Evolutionary conservation across 768 basidiomycete species (phyloP).

Genomic region (Boletales sp.): DNA sequence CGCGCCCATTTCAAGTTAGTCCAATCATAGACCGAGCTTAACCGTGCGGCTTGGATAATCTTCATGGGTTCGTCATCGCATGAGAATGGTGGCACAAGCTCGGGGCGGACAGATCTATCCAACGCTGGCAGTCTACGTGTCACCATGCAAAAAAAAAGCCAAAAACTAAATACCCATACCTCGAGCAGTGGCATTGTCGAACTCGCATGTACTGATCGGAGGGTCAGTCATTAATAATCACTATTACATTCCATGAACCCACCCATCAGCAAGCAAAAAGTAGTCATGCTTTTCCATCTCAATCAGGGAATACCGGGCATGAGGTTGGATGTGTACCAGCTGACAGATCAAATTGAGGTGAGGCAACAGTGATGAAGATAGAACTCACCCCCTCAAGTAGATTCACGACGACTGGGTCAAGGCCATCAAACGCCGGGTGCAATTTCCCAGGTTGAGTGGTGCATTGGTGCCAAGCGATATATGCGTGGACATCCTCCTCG

Average conservation of each 20-base stretch:
- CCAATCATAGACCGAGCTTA: conserved; percentile 14
- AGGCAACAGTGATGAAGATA: neutral
- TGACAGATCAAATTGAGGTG: conserved; percentile 3
- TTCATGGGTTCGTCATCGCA: neutral
- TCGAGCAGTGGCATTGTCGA: conserved; percentile 14
- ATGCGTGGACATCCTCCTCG: conserved; percentile 19
- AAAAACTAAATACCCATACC: conserved; percentile 14
- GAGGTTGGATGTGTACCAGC: conserved; percentile 17
- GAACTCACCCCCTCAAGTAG: conserved; percentile 32
- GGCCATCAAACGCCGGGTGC: conserved; percentile 22
- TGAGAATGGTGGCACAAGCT: conserved; percentile 17
- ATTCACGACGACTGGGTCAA: conserved; percentile 20
- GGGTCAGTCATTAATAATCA: conserved; percentile 3
- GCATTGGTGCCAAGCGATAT: conserved; percentile 15
- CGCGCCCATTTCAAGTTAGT: conserved; percentile 13
- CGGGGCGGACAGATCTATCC: conserved; percentile 13
- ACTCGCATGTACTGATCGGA: conserved; percentile 19
- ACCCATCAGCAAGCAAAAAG: conserved; percentile 21
- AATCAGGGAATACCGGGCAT: conserved; percentile 12
- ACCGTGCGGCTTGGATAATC: conserved; percentile 12
- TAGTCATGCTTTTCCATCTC: conserved; percentile 26
- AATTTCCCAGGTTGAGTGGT: conserved; percentile 2
- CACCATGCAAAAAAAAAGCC: conserved; percentile 2
- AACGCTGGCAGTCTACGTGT: conserved; percentile 12
- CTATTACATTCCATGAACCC: conserved; percentile 1